Conservation (phyloP, 176 grass and related monocot genomes). For the Pontederia crassipes region DNA sequence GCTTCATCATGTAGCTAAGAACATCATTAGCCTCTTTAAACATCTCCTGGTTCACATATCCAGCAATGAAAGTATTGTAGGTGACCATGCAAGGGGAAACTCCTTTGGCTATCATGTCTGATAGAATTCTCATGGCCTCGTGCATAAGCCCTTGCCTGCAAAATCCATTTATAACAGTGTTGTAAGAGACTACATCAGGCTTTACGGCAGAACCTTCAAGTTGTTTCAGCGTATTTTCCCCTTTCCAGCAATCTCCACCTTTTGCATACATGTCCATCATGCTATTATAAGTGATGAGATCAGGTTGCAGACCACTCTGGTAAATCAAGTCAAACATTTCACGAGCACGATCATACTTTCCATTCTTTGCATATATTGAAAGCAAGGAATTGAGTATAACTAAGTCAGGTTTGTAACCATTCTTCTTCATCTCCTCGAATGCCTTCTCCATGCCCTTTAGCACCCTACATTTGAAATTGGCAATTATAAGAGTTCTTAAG, state of each 20-base stretch:
- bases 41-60: constrained; percentile 62
- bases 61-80: constrained; percentile 64
- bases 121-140: constrained; percentile 70
- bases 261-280: constrained; percentile 90
- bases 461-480: constrained; percentile 66
- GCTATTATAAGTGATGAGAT: constrained; percentile 79
- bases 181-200: constrained; percentile 76
- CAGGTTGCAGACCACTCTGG: constrained; percentile 43
- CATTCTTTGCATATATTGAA: constrained; percentile 61
- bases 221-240: constrained; percentile 60
- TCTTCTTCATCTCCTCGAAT: constrained; percentile 58
- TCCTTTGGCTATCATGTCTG: constrained; percentile 58
- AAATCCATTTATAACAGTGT: constrained; percentile 92
- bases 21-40: constrained; percentile 66
- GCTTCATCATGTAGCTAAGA: constrained; percentile 76
- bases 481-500: constrained; percentile 60
- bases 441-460: constrained; percentile 49
- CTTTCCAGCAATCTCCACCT: constrained; percentile 63
- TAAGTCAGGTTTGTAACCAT: constrained; percentile 75
- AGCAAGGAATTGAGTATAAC: constrained; percentile 86
- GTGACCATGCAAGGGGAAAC: constrained; percentile 55
- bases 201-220: constrained; percentile 44
- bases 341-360: constrained; percentile 46
- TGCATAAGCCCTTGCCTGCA: constrained; percentile 80
- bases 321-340: constrained; percentile 52